Evolutionary conservation across 1,139 yeast species (phyloP).

Genomic region (Hemisphaericaspora lyxosophila): DNA sequence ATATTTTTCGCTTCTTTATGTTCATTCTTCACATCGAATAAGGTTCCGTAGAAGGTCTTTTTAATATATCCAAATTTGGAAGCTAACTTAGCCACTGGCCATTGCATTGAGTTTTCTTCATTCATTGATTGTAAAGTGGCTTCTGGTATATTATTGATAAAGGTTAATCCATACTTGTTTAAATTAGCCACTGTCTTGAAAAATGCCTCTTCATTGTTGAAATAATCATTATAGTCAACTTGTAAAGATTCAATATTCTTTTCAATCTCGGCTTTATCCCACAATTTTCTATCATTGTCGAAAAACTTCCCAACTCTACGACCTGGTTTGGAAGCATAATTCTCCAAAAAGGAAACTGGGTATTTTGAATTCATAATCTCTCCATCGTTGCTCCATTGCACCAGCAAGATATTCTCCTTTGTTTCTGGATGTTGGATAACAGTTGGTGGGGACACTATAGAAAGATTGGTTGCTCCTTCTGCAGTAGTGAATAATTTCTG

Average conservation of each 20-base stretch:
- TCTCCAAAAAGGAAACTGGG: slow-evolving; percentile 46
- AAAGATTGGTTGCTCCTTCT: slow-evolving; percentile 29
- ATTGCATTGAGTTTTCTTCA: slow-evolving; percentile 30
- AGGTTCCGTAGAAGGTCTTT: slow-evolving; percentile 70
- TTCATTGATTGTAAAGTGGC: slow-evolving; percentile 22
- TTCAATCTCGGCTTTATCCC: slow-evolving; percentile 33
- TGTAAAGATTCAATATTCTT: slow-evolving; percentile 21
- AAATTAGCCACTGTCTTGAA: slow-evolving; percentile 44
- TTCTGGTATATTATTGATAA: slow-evolving; percentile 54
- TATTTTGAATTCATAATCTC: slow-evolving; percentile 37
- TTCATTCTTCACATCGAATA: slow-evolving; percentile 67
- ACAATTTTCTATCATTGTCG: slow-evolving; percentile 34
- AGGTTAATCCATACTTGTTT: slow-evolving; percentile 59
- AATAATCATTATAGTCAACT: slow-evolving; percentile 44
- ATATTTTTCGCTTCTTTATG: slow-evolving; percentile 65
- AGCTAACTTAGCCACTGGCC: slow-evolving; percentile 54
- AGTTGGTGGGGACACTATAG: slow-evolving; percentile 26
- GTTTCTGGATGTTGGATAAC: slow-evolving; percentile 21
- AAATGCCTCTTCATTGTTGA: slow-evolving; percentile 37
- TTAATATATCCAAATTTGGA: slow-evolving; percentile 67
- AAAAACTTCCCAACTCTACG: slow-evolving; percentile 35
- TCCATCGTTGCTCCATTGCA: slow-evolving; percentile 58
- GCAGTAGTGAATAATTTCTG: slow-evolving; percentile 73
- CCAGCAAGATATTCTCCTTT: slow-evolving; percentile 34
- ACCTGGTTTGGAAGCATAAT: slow-evolving; percentile 36